Evolutionary conservation across 2,329 filamentous ascomycete genomes (phyloP), one percentile per base, ranked within the genome.

Genomic region (Calonectria hawksworthii): DNA sequence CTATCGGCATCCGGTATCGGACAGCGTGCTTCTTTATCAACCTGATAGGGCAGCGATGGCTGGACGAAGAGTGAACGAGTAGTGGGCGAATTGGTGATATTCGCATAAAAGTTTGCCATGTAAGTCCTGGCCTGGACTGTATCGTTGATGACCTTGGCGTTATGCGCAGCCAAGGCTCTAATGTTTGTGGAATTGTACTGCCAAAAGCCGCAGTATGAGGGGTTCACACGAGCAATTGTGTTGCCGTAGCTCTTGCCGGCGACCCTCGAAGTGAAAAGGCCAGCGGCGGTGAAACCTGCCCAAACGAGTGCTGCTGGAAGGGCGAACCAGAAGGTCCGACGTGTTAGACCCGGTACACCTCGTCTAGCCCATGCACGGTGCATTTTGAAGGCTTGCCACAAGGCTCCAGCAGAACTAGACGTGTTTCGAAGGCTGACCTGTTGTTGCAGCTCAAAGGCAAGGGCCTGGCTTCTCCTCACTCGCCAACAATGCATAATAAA

Each of bases 351-450:
- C 9, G 54, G 32, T 26, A 61, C 32, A 10, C 54, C 32, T 34
- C 32, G 21, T 7, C n/a, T 61, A 13, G 18, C 30, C 54, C 54
- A 61, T 6, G 54, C 54, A 8, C 54, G 54, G 18, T 61, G 54
- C 32, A 61, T 34, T 23, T 61, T 61, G 10, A 61, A 38, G 1
- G 54, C 54, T 14, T 61, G 54, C 54, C 54, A 61, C 1, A 61
- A 9, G n/a, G 54, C 11, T 13, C 54, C 32, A 10, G 54, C 54
- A 38, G 54, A 61, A 11, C 54, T 21, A 5, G 54, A 61, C 4
- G 54, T 61, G n/a, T 61, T 61, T 61, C 54, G 54, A 26, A 61
- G 32, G 32, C 54, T 61, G 32, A 61, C 54, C n/a, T 61, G 54
- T 18, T 61, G 54, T 23, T 61, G 54, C 32, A 61, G 32, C 54